Evolutionary conservation across 2,329 filamentous ascomycete genomes (phyloP), one percentile per base, ranked within the genome.

Genomic region (Stenocarpella maydis): DNA sequence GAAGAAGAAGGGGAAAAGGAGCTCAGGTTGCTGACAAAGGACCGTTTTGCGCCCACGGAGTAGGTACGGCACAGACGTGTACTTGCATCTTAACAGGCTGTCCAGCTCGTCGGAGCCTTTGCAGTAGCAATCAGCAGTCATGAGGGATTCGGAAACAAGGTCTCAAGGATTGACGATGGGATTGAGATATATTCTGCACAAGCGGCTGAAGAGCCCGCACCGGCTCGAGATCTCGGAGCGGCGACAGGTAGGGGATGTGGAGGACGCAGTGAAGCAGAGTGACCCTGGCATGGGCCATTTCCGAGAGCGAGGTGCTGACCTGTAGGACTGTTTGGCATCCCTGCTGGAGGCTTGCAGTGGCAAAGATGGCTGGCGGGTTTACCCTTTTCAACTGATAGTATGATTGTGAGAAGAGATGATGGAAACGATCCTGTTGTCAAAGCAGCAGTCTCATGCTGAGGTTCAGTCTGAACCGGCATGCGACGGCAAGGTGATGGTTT

Each of bases 61-160:
- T 37, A 71, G 95, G 70, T 99, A 99, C 81, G 96, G 96, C 74
- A 99, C 96, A 63, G 96, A 99, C 78, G 96, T 98, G 65, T 99
- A 99, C 82, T 92, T 99, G 58, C 96, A 99, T 80, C 89, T 99
- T 63, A 99, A 99, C 84, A 90, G 96, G 68, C 87, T 99, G 31
- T 97, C 94, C 52, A 97, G 94, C 74, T 97, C 94, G 45, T 98
- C 95, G 31, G 96, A 99, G 81, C 96, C 96, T 74, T 86, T 99
- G 64, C 95, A 98, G 93, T 98, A 96, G 88, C 86, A 90, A 89
- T 88, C 89, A 95, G 90, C 91, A 87, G 92, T 93, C 92, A 94
- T 90, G 91, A 94, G 92, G 88, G 91, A 90, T 82, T 87, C 87
- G 12, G 58, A 49, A 24, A 76, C 78, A 76, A 78, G 80, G 77